Base-by-base conservation (phyloP, 805 yeast genomes). In the Kodamaea neixiangensis region DNA sequence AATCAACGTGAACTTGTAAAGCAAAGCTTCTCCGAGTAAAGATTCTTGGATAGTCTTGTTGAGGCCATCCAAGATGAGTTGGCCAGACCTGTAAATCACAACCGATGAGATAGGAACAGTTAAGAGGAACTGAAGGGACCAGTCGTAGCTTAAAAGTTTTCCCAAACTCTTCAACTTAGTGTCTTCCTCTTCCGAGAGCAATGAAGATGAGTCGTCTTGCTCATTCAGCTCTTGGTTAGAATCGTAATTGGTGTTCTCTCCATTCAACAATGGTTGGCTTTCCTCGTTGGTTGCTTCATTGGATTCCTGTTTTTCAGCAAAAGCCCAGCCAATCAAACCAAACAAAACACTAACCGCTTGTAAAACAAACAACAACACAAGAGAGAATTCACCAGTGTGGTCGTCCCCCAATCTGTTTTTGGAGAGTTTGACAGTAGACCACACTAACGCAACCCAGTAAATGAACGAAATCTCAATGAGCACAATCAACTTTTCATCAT, bases 11-110 rank as follows among this genome's bases (percentile, higher is more conserved):
- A 66, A 46, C 38, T 54, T 54, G 54, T 64, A 73, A 47, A 75
- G 61, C 43, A 68, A 58, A 5, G 57, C 51, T 50, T 81, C 79
- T 3, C 83, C 69, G 3, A 58, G 55, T 13, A 69, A 63, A 5
- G 86, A 80, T 61, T 90, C 96, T 60, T 86, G 90, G 17, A 82
- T 77, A 0, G 92, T 81, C 67, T 89, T 90, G 59, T 79, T 79
- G 17, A 86, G 54, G 0, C 89, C 94, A 51, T 83, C 84, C 31
- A 89, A 62, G 1, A 83, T 59, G 51, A 87, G 66, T 52, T 75
- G 78, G 5, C 86, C 85, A 34, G 77, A 67, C 50, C 80, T 77
- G 58, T 81, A 77, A n/a, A 84, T 61, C 33, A 85, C 60, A 31
- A 79, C 75, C 2, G 83, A 70, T 1, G 86, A 69, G 11, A 86